Conservation (phyloP, 441 rosid genomes). For the Pelargonium myrrhifolium region DNA sequence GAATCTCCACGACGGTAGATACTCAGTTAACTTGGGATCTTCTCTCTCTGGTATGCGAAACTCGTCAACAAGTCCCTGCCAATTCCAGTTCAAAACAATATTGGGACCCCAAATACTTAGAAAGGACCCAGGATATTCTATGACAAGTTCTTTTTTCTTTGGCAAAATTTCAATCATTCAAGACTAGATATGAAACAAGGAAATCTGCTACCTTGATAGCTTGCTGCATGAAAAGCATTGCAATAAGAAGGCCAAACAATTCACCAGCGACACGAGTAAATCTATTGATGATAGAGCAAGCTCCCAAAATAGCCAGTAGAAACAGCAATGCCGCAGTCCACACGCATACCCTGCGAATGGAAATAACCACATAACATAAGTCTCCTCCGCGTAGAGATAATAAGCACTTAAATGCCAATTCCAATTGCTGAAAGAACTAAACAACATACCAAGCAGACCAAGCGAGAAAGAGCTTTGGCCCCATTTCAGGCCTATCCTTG, state of each 20-base stretch:
- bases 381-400: too few species aligned
- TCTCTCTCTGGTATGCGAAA: conserved; percentile 62
- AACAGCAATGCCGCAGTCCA: conserved; percentile 71
- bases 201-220: conserved; percentile 50
- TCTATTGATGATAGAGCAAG: conserved; percentile 73
- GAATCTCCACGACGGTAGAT: conserved; percentile 62
- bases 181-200: background rate
- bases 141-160: too few species aligned
- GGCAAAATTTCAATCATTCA: too few species aligned
- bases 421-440: too few species aligned
- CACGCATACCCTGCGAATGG: conserved; percentile 54
- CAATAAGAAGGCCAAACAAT: conserved; percentile 72
- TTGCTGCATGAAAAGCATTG: conserved; percentile 82
- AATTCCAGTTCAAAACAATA: background rate
- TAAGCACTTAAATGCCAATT: too few species aligned
- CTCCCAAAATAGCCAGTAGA: conserved; percentile 55
- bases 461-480: conserved; percentile 58
- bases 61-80: conserved; percentile 69
- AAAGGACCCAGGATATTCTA: too few species aligned
- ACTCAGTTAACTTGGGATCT: conserved; percentile 42
- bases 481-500: conserved; percentile 58
- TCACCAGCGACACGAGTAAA: conserved; percentile 77
- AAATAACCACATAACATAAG: conserved; percentile 17
- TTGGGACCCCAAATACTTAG: too few species aligned
- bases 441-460: conserved; percentile 55